Evolutionary conservation across 2,329 filamentous ascomycete species (phyloP).

Genomic region (Hypoxylon sp.): DNA sequence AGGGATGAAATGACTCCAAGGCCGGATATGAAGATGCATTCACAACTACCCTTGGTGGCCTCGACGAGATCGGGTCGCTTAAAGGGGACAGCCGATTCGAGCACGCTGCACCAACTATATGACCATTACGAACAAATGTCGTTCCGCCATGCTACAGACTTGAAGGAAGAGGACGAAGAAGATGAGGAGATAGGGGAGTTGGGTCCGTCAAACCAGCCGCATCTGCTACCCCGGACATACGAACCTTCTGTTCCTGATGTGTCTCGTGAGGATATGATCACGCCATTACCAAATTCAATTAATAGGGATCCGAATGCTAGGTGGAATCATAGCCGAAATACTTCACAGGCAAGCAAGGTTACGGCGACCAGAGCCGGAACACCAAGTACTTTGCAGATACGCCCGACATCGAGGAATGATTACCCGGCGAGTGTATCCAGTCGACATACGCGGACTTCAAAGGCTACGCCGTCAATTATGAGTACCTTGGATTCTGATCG

Average conservation of each 20-base stretch:
- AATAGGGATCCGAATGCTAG: constrained; percentile 35
- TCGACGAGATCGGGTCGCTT: constrained; percentile 46
- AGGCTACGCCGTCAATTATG: constrained; percentile 64
- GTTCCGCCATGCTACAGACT: constrained; percentile 59
- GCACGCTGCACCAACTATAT: constrained; percentile 67
- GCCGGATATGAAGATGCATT: constrained; percentile 35
- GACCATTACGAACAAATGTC: constrained; percentile 72
- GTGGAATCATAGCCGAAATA: constrained; percentile 49
- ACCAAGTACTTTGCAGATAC: constrained; percentile 48
- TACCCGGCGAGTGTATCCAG: constrained; percentile 69
- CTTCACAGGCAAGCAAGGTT: constrained; percentile 50
- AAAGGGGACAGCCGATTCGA: constrained; percentile 53
- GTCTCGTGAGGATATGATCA: constrained; percentile 46
- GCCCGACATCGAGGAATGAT: constrained; percentile 56
- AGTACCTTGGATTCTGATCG: constrained; percentile 68
- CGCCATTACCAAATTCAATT: constrained; percentile 45
- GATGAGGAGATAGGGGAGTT: constrained; percentile 30
- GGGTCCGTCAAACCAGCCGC: constrained; percentile 22
- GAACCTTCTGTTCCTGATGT: constrained; percentile 38
- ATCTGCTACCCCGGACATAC: constrained; percentile 32
- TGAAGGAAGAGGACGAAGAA: constrained; percentile 46
- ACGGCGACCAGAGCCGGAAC: constrained; percentile 51
- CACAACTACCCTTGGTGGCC: constrained; percentile 47
- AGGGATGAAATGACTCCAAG: constrained; percentile 31
- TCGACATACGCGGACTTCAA: constrained; percentile 69